Evolutionary conservation across 1,284 basidiomycete genomes (phyloP).

Genomic region (Sporisorium sorghi): DNA sequence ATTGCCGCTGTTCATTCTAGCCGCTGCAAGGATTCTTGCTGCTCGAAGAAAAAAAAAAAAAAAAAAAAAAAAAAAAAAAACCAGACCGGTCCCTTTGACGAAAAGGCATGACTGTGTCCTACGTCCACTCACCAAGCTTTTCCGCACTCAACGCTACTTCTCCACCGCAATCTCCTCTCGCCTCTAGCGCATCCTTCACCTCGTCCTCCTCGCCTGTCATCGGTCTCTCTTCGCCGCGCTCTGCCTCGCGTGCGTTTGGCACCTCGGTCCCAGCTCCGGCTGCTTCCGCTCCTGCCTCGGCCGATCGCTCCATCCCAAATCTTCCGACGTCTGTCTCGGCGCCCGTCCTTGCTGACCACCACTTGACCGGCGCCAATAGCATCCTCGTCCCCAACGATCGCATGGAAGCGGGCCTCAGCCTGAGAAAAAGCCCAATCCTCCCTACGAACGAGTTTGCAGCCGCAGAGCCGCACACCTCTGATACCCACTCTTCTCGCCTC

Average conservation of each 20-base stretch:
- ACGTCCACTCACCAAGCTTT: constrained; percentile 47
- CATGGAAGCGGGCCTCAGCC: constrained; percentile 51
- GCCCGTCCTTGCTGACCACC: constrained; percentile 8
- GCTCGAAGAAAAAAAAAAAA: too few species aligned
- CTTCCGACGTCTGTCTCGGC: constrained; percentile 10
- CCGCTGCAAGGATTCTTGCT: constrained; percentile 1
- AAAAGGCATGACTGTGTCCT: constrained; percentile 47
- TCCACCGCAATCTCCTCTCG: constrained; percentile 28
- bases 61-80: too few species aligned
- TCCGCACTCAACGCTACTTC: constrained; percentile 21
- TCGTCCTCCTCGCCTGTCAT: constrained; percentile 23
- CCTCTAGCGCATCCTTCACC: constrained; percentile 14
- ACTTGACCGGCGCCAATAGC: constrained; percentile 7
- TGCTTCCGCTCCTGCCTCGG: constrained; percentile 14
- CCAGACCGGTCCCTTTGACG: neutral
- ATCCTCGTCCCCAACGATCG: constrained; percentile 44
- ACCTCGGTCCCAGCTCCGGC: constrained; percentile 30
- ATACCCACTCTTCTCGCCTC: neutral
- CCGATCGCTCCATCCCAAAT: neutral
- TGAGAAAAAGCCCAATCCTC: constrained; percentile 30
- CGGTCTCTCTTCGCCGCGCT: constrained; percentile 19
- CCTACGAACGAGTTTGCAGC: constrained; percentile 13
- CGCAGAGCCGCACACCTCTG: constrained; percentile 11
- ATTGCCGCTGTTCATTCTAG: too few species aligned
- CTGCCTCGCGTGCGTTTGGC: constrained; percentile 23